phyloP scores from a whole-genome alignment of 1,284 basidiomycete genomes.

The Rhodotorula glutinis region DNA sequence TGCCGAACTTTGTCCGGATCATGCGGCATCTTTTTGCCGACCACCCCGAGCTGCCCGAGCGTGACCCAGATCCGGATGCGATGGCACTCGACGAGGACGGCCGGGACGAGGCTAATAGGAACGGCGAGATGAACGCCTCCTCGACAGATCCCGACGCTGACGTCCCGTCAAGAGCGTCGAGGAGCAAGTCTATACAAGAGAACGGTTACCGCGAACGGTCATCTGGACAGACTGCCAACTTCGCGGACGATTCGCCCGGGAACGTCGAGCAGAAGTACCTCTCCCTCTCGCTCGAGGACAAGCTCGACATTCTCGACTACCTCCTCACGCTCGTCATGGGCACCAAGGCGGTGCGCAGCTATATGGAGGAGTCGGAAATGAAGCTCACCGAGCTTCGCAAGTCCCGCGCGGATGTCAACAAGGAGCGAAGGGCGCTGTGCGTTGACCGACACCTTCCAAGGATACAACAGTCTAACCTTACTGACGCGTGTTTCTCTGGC shows the following conservation, averaged over 20 bases:
- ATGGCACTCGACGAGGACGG: neutral
- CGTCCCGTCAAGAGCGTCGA: neutral
- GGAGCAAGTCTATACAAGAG: neutral
- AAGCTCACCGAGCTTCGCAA: constrained; percentile 88
- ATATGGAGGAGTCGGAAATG: constrained; percentile 86
- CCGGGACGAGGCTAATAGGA: neutral
- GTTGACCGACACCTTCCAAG: constrained; percentile 50
- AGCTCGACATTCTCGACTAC: constrained; percentile 79
- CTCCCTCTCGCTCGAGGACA: constrained; percentile 68
- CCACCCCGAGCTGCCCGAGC: constrained; percentile 13
- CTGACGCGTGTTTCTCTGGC: neutral
- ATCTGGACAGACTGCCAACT: too few relatives aligned
- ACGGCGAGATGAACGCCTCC: neutral
- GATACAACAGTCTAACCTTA: neutral
- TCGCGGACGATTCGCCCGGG: constrained; percentile 49
- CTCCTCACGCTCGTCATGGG: constrained; percentile 85
- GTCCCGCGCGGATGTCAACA: constrained; percentile 90
- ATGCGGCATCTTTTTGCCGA: constrained; percentile 35
- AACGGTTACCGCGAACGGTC: too few relatives aligned
- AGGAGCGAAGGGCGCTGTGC: constrained; percentile 79
- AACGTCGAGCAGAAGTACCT: constrained; percentile 63
- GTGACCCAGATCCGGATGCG: neutral
- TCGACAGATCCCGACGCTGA: neutral
- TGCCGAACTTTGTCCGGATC: constrained; percentile 26
- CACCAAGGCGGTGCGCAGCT: constrained; percentile 77